Evolutionary conservation across 177 flowering plant genomes (phyloP).

Genomic region (Telopea speciosissima): DNA sequence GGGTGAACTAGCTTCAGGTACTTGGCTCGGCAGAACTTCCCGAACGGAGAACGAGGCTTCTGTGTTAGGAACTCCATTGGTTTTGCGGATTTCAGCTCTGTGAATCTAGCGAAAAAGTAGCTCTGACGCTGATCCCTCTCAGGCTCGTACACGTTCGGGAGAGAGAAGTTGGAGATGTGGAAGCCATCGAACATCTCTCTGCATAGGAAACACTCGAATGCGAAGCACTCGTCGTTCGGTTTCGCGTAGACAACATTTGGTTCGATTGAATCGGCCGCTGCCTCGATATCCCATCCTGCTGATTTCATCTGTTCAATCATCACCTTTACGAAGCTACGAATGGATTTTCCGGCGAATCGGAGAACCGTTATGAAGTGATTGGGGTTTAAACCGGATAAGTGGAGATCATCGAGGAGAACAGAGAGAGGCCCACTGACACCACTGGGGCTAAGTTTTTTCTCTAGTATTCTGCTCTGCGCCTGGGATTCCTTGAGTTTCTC

Average conservation of each 20-base stretch:
- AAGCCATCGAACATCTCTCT: conserved; percentile 61
- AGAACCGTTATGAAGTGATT: conserved; percentile 52
- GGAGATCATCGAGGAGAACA: conserved; percentile 38
- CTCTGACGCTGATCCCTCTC: conserved; percentile 11
- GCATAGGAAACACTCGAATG: conserved; percentile 61
- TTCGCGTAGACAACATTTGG: conserved; percentile 27
- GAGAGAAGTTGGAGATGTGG: conserved; percentile 29
- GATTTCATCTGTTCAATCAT: conserved; percentile 65
- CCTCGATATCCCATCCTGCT: conserved; percentile 63
- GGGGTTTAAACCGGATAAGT: conserved; percentile 32
- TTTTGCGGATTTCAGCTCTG: conserved; percentile 22
- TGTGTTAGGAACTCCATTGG: conserved; percentile 21
- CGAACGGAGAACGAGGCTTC: conserved; percentile 25
- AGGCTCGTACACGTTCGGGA: conserved; percentile 11
- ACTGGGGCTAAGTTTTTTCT: conserved; percentile 50
- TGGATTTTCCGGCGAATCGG: conserved; percentile 42
- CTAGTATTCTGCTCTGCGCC: conserved; percentile 35
- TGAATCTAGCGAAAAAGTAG: conserved; percentile 29
- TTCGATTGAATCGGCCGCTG: conserved; percentile 43
- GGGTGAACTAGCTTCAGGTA: conserved; percentile 37
- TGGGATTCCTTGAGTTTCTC: conserved; percentile 29
- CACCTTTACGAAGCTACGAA: conserved; percentile 51
- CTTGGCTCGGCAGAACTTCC: conserved; percentile 33
- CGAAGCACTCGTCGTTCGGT: conserved; percentile 41
- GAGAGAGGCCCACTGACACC: conserved; percentile 47